These are phyloP conservation scores for Bryoglossum gracile DNA, from an alignment of 495 filamentous ascomycete genomes.

Conservation along the genomic window DNA sequence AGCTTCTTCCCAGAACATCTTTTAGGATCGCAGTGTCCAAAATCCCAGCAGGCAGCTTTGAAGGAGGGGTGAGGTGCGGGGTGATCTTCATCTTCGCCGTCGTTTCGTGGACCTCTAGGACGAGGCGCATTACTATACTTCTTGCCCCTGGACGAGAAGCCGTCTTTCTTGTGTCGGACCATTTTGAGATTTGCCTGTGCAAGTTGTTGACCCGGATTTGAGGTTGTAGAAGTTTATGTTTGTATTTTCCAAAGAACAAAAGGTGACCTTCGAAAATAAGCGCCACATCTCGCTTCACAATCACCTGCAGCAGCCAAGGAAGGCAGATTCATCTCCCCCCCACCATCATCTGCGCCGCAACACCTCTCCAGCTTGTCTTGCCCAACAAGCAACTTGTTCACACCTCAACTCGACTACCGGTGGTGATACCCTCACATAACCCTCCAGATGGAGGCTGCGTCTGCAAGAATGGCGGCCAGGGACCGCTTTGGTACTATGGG, in stretches of 20 bases:
- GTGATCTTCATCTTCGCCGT: conserved; percentile 28
- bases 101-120: conserved; percentile 37
- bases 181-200: conserved; percentile 48
- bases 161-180: conserved; percentile 95
- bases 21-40: conserved; percentile 96
- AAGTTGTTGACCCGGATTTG: no score
- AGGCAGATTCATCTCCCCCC: conserved; percentile 8
- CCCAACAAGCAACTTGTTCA: conserved; percentile 6
- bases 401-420: not conserved
- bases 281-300: conserved; percentile 4
- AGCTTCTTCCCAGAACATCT: conserved; percentile 92
- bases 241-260: no score
- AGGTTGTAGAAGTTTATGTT: no score
- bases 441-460: conserved; percentile 76
- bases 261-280: not conserved
- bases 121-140: conserved; percentile 41
- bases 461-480: conserved; percentile 88
- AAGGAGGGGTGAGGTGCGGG: conserved; percentile 52
- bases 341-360: conserved; percentile 17
- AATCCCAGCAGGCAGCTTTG: conserved; percentile 95
- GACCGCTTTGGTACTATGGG: conserved; percentile 87
- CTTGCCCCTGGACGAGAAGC: conserved; percentile 62
- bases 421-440: conserved; percentile 7
- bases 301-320: conserved; percentile 2
- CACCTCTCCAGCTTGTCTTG: conserved; percentile 15